These are phyloP conservation scores for Monosporascus cannonballus DNA, from an alignment of 2,329 filamentous ascomycete genomes.

Conservation along the genomic window DNA sequence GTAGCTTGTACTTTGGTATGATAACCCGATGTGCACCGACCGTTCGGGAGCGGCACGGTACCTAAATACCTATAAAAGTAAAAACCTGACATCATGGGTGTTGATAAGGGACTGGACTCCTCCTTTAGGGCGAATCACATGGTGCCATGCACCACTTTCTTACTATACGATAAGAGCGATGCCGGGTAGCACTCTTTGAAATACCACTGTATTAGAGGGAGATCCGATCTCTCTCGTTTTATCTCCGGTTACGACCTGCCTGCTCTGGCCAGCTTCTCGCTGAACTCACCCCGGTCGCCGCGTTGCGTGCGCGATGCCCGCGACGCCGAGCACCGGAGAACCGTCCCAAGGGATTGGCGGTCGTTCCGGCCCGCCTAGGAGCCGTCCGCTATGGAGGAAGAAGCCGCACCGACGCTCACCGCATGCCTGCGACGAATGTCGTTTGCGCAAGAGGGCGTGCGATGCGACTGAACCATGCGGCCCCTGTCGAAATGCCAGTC, in stretches of 20 bases:
- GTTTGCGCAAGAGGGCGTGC: constrained; percentile 3
- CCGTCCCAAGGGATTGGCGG: neutral
- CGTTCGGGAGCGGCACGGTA: too few species aligned
- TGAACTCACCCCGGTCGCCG: neutral
- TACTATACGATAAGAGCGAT: too few species aligned
- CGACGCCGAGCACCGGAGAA: neutral
- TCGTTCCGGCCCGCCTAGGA: neutral
- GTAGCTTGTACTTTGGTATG: too few species aligned
- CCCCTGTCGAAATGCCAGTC: constrained; percentile 2
- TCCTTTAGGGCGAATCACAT: too few species aligned
- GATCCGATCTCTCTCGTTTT: too few species aligned
- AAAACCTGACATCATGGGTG: too few species aligned
- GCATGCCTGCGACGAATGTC: constrained; percentile 4
- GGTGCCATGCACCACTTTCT: too few species aligned
- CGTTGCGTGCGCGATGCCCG: neutral
- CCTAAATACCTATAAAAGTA: too few species aligned
- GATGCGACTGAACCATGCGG: constrained; percentile 1
- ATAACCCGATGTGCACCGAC: too few species aligned
- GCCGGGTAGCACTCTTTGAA: too few species aligned
- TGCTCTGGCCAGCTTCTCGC: neutral
- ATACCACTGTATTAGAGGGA: too few species aligned
- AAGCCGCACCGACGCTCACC: constrained; percentile 5
- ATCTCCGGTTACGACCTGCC: neutral
- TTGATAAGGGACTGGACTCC: too few species aligned
- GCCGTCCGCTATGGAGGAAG: neutral